phyloP scores from a whole-genome alignment of 1,284 basidiomycete genomes.

The Ceratobasidium sp. region DNA sequence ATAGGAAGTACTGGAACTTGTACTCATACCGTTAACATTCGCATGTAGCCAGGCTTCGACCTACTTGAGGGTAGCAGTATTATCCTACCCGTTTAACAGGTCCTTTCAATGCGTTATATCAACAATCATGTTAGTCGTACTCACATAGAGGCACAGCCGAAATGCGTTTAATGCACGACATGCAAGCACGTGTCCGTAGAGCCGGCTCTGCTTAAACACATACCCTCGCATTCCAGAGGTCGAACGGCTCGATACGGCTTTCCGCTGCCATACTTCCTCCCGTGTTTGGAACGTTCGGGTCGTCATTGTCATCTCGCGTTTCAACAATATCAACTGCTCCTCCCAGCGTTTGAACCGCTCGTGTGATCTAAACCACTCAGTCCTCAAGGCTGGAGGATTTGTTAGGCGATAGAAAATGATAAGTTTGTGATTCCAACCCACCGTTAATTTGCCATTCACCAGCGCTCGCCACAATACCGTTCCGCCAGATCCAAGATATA shows the following conservation, averaged over 20 bases:
- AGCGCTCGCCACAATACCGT: neutral
- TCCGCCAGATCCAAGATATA: constrained; percentile 25
- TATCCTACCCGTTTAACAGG: too few relatives aligned
- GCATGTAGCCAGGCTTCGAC: too few relatives aligned
- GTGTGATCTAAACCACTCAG: constrained; percentile 18
- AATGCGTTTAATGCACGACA: neutral
- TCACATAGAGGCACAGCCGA: neutral
- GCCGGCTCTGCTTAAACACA: neutral
- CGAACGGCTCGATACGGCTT: neutral
- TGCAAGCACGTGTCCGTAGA: neutral
- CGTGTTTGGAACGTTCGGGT: neutral
- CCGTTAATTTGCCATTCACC: constrained; percentile 15
- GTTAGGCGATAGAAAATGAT: neutral
- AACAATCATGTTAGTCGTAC: too few relatives aligned
- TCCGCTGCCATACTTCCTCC: neutral
- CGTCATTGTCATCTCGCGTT: constrained; percentile 24
- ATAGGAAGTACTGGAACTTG: too few relatives aligned
- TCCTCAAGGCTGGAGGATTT: neutral
- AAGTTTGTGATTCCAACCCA: neutral
- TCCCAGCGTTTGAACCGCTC: constrained; percentile 34
- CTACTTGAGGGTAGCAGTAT: too few relatives aligned
- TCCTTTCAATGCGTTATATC: too few relatives aligned
- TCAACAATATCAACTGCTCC: constrained; percentile 5
- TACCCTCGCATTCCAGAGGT: neutral
- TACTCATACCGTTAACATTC: too few relatives aligned